Conservation (phyloP, 768 basidiomycete species). For the Tremella mesenterica region DNA sequence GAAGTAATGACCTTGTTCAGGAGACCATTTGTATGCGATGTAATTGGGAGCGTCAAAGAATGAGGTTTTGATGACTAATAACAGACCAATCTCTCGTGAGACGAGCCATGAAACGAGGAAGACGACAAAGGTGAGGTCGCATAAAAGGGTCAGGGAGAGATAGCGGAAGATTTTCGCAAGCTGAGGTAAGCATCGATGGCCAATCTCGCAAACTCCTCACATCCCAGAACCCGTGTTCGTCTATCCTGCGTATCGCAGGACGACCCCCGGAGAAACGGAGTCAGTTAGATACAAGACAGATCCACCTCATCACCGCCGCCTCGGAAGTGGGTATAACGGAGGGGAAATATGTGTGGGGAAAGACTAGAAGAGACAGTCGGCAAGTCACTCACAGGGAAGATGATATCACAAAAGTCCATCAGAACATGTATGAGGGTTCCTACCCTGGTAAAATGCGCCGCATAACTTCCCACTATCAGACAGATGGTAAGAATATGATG, state of each 20-base stretch:
- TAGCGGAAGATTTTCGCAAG: constrained; percentile 92
- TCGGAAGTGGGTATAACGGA: too few relatives aligned
- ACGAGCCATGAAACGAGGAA: constrained; percentile 87
- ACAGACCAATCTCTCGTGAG: constrained; percentile 77
- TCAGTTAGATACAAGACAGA: too few relatives aligned
- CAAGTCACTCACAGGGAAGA: constrained; percentile 65
- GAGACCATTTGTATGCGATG: constrained; percentile 56
- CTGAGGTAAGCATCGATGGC: constrained; percentile 45
- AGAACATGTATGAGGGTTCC: constrained; percentile 82
- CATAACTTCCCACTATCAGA: constrained; percentile 70
- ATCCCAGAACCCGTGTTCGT: too few relatives aligned
- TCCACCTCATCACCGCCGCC: too few relatives aligned
- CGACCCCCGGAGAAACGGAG: too few relatives aligned
- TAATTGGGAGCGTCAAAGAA: constrained; percentile 51
- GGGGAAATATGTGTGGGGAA: too few relatives aligned
- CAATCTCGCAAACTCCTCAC: not conserved
- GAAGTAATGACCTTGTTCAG: constrained; percentile 54
- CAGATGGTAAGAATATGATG: constrained; percentile 85
- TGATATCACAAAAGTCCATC: constrained; percentile 92
- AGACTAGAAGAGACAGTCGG: not conserved
- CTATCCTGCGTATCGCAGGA: too few relatives aligned
- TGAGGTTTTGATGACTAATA: constrained; percentile 59
- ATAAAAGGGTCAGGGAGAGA: constrained; percentile 56
- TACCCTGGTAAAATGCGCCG: constrained; percentile 72
- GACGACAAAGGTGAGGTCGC: constrained; percentile 65